Percentiles rank a stretch among this genome's conserved stretches.
Conservation (phyloP, 148 eudicot species). For the Mesembryanthemum crystallinum region DNA sequence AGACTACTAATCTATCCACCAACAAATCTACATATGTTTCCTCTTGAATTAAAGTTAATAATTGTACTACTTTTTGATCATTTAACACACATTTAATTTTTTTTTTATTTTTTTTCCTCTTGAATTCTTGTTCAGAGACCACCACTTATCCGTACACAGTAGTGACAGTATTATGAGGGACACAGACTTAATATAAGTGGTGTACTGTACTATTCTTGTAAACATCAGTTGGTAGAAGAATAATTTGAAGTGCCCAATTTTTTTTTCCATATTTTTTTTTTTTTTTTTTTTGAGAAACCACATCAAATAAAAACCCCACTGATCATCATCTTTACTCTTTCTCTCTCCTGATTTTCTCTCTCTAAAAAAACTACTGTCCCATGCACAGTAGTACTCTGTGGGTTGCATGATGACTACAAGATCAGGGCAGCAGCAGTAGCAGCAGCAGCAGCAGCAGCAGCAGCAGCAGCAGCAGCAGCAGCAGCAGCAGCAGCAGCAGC, state of each 20-base stretch:
- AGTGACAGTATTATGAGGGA: conserved; percentile 15
- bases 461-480: too few species aligned
- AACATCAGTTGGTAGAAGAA: conserved; percentile 23
- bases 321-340: too few species aligned
- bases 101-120: conserved; percentile 7
- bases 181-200: conserved; percentile 15
- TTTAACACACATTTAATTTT: not conserved
- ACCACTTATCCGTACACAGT: conserved; percentile 12
- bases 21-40: too few species aligned
- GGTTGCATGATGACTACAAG: conserved; percentile 40
- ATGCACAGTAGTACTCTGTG: conserved; percentile 27
- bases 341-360: not conserved
- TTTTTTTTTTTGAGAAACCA: not conserved
- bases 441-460: too few species aligned
- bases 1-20: too few species aligned
- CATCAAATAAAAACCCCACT: not conserved
- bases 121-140: conserved; percentile 6
- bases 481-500: too few species aligned
- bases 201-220: conserved; percentile 19
- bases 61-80: not conserved
- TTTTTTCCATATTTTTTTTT: too few species aligned
- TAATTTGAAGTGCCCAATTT: conserved; percentile 19
- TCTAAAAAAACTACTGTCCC: conserved; percentile 8
- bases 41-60: too few species aligned
- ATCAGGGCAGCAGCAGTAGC: too few species aligned